Conservation (phyloP, 345 rosid genomes). For the Acer yangbiense region DNA sequence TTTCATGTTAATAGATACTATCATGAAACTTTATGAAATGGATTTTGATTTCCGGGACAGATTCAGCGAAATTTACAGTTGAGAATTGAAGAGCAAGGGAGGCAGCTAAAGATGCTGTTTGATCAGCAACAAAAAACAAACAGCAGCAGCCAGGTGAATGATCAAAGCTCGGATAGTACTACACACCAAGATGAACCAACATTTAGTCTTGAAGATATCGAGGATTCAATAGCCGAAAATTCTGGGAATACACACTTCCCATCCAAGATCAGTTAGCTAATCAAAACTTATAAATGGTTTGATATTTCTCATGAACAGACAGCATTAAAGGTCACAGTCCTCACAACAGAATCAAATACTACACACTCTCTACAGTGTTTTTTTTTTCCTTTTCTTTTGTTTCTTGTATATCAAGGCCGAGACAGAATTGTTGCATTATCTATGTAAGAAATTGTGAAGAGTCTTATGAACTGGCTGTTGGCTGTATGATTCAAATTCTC, state of each 20-base stretch:
- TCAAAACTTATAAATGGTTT: neutral
- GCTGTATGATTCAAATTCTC: too few species aligned
- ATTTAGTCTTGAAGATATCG: slow-evolving; percentile 44
- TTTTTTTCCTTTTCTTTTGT: too few species aligned
- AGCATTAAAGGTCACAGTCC: neutral
- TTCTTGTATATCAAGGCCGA: too few species aligned
- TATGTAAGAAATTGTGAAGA: too few species aligned
- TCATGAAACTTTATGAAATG: neutral
- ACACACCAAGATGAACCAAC: slow-evolving; percentile 25
- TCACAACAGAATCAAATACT: neutral
- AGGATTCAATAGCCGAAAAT: slow-evolving; percentile 45
- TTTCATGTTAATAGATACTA: neutral
- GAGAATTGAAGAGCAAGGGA: slow-evolving; percentile 87
- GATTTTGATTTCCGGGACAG: slow-evolving; percentile 30
- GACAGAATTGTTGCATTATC: neutral
- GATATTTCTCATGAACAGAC: neutral
- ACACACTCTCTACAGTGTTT: too few species aligned
- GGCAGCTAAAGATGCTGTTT: slow-evolving; percentile 74
- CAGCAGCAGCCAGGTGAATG: slow-evolving; percentile 33
- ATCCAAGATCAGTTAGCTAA: slow-evolving; percentile 65
- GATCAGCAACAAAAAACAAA: slow-evolving; percentile 70
- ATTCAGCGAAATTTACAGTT: slow-evolving; percentile 79
- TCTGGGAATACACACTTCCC: slow-evolving; percentile 47
- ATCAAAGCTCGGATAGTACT: slow-evolving; percentile 27
- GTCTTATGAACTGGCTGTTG: too few species aligned